Evolutionary conservation across 768 basidiomycete species (phyloP), one percentile per base, ranked within the genome.

Genomic region (Hemileccinum impolitum): DNA sequence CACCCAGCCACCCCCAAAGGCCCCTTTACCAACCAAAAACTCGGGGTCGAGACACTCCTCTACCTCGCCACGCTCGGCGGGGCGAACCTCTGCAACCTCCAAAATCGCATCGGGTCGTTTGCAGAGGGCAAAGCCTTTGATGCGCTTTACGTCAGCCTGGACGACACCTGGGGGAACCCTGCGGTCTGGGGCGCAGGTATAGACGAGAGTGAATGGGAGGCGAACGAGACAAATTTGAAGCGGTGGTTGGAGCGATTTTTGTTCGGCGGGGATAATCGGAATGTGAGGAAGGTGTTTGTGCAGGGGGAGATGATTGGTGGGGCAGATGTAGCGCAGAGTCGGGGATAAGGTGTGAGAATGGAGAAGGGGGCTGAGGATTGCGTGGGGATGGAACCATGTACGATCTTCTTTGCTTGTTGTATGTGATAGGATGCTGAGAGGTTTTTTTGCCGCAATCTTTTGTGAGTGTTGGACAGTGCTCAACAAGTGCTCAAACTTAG

Each of bases 61-160:
- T 86, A 93, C 72, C 84, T 97, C 45, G 94, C 95, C 9, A 98
- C 95, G 4, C 71, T 87, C 19, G 95, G 95, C 30, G 95, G 95
- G 1, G 95, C 95, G 2, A 75, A 81, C 19, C 83, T 97, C 0
- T 94, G 92, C 60, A 74, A 75, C 43, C 69, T 96, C 11, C 75
- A 81, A 45, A 68, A 79, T 21, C 76, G 73, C 35, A 75, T 89
- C 14, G 95, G 95, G 7, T 86, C 84, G 15, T 90, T 98, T 54
- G 73, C 28, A 30, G 11, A 30, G 8, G 91, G 90, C 1, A 94
- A 92, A 67, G 82, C 81, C 52, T 97, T 96, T 54, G 94, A 97
- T 60, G 94, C 94, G 0, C 69, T 97, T 4, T 53, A 89, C 3
- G 81, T 94, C 30, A 78, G 73, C 57, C 72, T 87, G n/a, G 63